Base-by-base conservation (phyloP, 2,329 filamentous ascomycete genomes). In the Emmonsia crescens region DNA sequence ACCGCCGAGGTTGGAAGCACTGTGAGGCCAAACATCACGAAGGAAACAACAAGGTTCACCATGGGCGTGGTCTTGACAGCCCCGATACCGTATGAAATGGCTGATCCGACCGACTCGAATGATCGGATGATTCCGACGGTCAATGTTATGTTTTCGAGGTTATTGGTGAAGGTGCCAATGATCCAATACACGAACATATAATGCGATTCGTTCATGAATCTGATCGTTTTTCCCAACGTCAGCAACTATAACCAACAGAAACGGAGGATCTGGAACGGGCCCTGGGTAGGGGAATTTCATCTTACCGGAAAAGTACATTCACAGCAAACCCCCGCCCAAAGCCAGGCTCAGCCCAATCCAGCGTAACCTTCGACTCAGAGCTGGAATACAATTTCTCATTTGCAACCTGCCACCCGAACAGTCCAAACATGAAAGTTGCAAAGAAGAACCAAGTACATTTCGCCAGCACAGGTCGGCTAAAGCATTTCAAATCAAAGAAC, bases 101-200 rank as follows among this genome's bases (percentile, higher is more conserved):
- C 76, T 0, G 77, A 78, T 0, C 80, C 79, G 3, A 81, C 62
- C 0, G 77, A 79, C 65, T 82, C 79, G 55, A 81, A 80, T 0
- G 77, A 79, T 3, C 79, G 72, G 4, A 82, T 70, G 1, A 82
- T 69, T 0, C 78, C 78, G 1, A 81, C 78, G 1, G 74, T 76
- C 0, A 82, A 72, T 0, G 80, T 79, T n/a, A 82, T 65, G 0
- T 79, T 81, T 66, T 80, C 78, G 5, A 82, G 70, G 57, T 82
- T 79, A 62, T 80, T 74, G 62, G 80, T 79, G 69, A 81, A 82
- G 1, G 78, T 74, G 2, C 78, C 79, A 0, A 80, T 69, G 16
- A 80, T 70, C 78, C 78, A 81, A 68, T 80, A 81, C 1, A 79
- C 76, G 62, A 79, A 80, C 77, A 80, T 80, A 65, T 77, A 77